Conservation (phyloP, 2,329 filamentous ascomycete species). For the Fusarium anguioides region DNA sequence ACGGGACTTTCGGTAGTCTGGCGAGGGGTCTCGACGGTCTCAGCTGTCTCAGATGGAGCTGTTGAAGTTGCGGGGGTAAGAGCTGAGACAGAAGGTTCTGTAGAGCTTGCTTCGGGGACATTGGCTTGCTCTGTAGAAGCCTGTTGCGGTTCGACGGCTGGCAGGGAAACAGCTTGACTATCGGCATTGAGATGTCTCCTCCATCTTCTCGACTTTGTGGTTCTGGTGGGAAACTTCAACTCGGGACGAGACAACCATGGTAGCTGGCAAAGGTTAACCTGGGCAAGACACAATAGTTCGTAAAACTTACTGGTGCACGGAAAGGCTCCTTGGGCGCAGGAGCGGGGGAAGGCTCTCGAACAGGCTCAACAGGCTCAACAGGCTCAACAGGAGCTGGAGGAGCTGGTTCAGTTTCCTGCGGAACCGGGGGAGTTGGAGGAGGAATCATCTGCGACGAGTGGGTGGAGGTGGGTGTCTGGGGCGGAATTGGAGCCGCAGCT, state of each 20-base stretch:
- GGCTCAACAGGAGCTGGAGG: constrained; percentile 28
- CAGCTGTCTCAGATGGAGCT: constrained; percentile 27
- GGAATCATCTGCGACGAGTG: constrained; percentile 58
- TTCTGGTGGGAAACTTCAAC: constrained; percentile 59
- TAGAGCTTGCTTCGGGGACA: constrained; percentile 30
- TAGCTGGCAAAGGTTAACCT: constrained; percentile 53
- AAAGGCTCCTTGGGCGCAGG: constrained; percentile 52
- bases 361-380: constrained; percentile 27
- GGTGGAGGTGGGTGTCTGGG: constrained; percentile 65
- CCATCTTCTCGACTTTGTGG: constrained; percentile 53
- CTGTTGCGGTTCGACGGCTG: constrained; percentile 54
- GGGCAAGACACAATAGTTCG: not conserved
- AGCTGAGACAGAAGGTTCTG: constrained; percentile 21
- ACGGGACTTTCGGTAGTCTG: constrained; percentile 50
- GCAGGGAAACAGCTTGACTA: constrained; percentile 56
- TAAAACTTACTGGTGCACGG: constrained; percentile 59
- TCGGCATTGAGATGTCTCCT: constrained; percentile 56
- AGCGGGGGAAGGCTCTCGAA: constrained; percentile 40
- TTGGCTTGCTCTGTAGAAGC: constrained; percentile 44
- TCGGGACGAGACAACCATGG: constrained; percentile 68
- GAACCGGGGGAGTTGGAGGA: constrained; percentile 61
- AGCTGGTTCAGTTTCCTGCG: constrained; percentile 52
- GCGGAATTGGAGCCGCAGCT: constrained; percentile 55
- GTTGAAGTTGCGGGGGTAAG: constrained; percentile 34
- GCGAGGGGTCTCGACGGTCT: constrained; percentile 32